A percentile compares a stretch with the other conserved stretches of the same genome.
Evolutionary conservation across 345 rosid species (phyloP).

Genomic region (Angophora floribunda): DNA sequence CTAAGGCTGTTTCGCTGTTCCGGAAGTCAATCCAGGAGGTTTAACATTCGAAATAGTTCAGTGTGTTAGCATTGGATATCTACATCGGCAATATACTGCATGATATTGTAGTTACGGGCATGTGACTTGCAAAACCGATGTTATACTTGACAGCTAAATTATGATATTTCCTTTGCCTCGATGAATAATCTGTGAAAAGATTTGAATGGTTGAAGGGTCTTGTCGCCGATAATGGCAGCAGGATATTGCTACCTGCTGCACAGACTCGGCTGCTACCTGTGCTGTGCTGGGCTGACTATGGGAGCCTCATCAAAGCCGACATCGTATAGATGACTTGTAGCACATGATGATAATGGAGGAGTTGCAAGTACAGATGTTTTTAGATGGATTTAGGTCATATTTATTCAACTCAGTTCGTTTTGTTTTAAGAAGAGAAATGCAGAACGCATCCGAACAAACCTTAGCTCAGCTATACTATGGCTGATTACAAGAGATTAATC

Average conservation of each 20-base stretch:
- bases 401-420: background rate
- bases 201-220: background rate
- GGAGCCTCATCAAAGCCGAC: background rate
- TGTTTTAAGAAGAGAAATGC: background rate
- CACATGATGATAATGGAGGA: background rate
- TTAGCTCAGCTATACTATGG: background rate
- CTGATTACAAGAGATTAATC: background rate
- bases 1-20: constrained; percentile 55
- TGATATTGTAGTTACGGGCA: background rate
- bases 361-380: background rate
- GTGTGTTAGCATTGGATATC: background rate
- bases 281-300: background rate
- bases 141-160: background rate
- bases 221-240: background rate
- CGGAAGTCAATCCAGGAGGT: constrained; percentile 17
- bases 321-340: background rate
- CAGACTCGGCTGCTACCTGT: background rate
- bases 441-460: background rate
- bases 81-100: background rate
- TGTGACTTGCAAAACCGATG: background rate
- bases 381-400: background rate
- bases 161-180: background rate
- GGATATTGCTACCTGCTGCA: background rate
- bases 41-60: background rate
- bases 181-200: background rate